phyloP scores from a whole-genome alignment of 768 basidiomycete genomes.

The Hemileccinum rubropunctum region DNA sequence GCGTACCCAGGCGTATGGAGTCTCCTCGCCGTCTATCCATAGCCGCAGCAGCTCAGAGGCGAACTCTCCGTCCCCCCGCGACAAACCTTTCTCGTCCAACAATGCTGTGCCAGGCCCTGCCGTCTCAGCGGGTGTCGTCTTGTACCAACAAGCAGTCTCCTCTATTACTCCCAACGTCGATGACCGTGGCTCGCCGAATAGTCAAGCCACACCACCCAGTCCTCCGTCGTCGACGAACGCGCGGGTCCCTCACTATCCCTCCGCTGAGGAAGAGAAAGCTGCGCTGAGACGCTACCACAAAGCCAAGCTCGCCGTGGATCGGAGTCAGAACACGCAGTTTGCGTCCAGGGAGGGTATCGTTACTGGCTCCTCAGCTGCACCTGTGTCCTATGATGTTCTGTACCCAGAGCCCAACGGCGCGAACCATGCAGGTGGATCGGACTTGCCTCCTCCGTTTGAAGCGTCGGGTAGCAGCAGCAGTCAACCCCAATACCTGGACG shows the following conservation, averaged over 20 bases:
- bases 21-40: slow-evolving; percentile 23
- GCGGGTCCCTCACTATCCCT: slow-evolving; percentile 47
- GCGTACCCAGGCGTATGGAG: slow-evolving; percentile 47
- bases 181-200: slow-evolving; percentile 14
- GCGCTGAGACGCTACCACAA: slow-evolving; percentile 65
- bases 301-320: slow-evolving; percentile 68
- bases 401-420: slow-evolving; percentile 43
- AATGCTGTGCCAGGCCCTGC: slow-evolving; percentile 17
- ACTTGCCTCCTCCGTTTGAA: slow-evolving; percentile 57
- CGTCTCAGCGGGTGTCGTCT: slow-evolving; percentile 40
- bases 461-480: slow-evolving; percentile 34
- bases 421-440: slow-evolving; percentile 23
- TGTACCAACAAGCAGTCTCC: slow-evolving; percentile 47
- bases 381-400: slow-evolving; percentile 61
- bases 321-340: slow-evolving; percentile 44
- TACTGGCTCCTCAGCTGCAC: slow-evolving; percentile 31
- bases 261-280: slow-evolving; percentile 75
- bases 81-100: slow-evolving; percentile 12
- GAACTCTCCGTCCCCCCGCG: slow-evolving; percentile 16
- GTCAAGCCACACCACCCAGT: slow-evolving; percentile 31
- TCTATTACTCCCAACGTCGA: slow-evolving; percentile 30
- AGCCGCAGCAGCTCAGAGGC: slow-evolving; percentile 30
- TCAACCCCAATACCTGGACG: slow-evolving; percentile 41
- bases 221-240: slow-evolving; percentile 22
- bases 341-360: slow-evolving; percentile 15